phyloP scores from a whole-genome alignment of 371 early-diverging fungal species.

The Chytridiales sp. region DNA sequence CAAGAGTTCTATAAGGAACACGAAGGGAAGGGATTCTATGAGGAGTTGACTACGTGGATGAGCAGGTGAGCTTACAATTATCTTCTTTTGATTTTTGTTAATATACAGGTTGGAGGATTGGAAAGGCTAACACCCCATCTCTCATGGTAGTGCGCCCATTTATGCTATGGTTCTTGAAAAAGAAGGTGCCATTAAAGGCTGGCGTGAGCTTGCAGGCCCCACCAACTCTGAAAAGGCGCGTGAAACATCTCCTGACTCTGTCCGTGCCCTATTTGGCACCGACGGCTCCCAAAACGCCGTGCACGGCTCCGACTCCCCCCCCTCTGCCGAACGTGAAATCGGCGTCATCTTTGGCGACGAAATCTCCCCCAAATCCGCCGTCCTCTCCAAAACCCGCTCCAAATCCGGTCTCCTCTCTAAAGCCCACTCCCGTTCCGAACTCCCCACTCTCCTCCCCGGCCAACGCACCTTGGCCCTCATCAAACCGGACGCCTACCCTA shows the following conservation, averaged over 20 bases:
- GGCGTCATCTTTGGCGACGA: slow-evolving; percentile 46
- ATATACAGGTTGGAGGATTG: no score
- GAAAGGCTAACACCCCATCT: not conserved
- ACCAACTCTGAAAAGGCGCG: slow-evolving; percentile 71
- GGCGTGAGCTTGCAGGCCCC: slow-evolving; percentile 75
- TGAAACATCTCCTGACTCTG: slow-evolving; percentile 54
- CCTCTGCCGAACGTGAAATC: slow-evolving; percentile 71
- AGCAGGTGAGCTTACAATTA: slow-evolving; percentile 57
- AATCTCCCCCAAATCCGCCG: slow-evolving; percentile 27
- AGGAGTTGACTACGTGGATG: slow-evolving; percentile 70
- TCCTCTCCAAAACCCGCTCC: not conserved
- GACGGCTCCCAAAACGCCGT: slow-evolving; percentile 72
- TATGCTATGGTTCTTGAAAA: slow-evolving; percentile 70
- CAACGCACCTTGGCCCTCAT: slow-evolving; percentile 61
- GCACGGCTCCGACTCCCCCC: slow-evolving; percentile 76
- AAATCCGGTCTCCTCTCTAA: no score
- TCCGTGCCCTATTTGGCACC: slow-evolving; percentile 63
- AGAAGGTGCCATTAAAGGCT: slow-evolving; percentile 60
- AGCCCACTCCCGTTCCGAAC: not conserved
- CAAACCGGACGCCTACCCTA: slow-evolving; percentile 61
- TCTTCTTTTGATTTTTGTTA: not conserved
- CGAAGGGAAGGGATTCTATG: slow-evolving; percentile 63
- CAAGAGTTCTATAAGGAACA: slow-evolving; percentile 73
- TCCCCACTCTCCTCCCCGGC: not conserved
- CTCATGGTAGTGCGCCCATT: slow-evolving; percentile 60